These are phyloP conservation scores for Epichloe baconii DNA, from an alignment of 2,329 filamentous ascomycete species.

Conservation along the genomic window DNA sequence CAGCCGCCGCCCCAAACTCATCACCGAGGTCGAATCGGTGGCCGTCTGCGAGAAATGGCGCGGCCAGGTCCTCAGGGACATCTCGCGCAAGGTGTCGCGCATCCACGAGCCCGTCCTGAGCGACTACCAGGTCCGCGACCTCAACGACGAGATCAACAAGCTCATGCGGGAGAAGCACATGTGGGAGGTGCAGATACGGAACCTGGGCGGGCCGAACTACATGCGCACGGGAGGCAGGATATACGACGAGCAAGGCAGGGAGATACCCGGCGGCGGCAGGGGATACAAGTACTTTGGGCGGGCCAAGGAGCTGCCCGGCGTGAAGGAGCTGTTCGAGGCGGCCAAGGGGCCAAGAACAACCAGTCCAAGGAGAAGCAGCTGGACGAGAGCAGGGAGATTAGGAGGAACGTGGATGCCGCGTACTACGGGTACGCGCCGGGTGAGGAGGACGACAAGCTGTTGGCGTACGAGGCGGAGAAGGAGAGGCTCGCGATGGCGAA, in stretches of 20 bases:
- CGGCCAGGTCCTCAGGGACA: conserved; percentile 91
- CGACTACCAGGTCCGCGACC: conserved; percentile 93
- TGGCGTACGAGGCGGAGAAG: conserved; percentile 71
- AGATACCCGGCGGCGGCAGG: conserved; percentile 64
- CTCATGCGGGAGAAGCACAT: conserved; percentile 98
- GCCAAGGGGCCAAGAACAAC: conserved; percentile 39
- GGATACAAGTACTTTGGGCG: conserved; percentile 92
- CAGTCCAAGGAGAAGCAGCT: conserved; percentile 51
- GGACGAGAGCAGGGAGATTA: conserved; percentile 55
- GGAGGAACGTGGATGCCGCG: conserved; percentile 72
- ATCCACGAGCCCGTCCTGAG: conserved; percentile 87
- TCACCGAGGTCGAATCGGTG: conserved; percentile 75
- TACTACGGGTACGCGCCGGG: conserved; percentile 94
- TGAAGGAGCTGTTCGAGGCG: conserved; percentile 90
- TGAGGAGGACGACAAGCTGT: conserved; percentile 72
- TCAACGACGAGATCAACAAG: conserved; percentile 99
- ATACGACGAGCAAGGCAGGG: conserved; percentile 60
- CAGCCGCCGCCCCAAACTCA: conserved; percentile 78
- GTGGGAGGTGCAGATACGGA: conserved; percentile 95
- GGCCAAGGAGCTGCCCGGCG: conserved; percentile 78
- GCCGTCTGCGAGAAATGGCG: conserved; percentile 94
- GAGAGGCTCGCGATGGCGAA: conserved; percentile 69
- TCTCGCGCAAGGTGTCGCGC: conserved; percentile 88
- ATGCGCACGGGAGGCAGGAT: conserved; percentile 62
- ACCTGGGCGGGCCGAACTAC: conserved; percentile 94